phyloP scores from a whole-genome alignment of 345 rosid species.

The Raphanus raphanistrum region DNA sequence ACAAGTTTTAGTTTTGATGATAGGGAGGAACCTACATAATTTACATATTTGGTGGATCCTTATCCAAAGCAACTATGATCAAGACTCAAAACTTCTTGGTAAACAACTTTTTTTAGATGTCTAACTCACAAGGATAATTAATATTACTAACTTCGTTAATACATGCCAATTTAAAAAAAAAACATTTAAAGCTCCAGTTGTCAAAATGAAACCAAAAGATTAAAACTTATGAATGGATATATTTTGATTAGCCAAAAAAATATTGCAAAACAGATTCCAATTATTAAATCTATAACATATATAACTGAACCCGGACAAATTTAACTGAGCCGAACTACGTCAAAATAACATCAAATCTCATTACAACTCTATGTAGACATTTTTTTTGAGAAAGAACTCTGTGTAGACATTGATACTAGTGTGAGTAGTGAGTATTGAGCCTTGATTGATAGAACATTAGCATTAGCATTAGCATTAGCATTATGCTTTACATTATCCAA shows the following conservation, averaged over 20 bases:
- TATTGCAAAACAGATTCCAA: neutral
- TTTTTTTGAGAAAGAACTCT: neutral
- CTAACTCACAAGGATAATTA: neutral
- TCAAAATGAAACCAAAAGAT: neutral
- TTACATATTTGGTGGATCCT: neutral
- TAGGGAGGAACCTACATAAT: neutral
- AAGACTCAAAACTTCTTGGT: neutral
- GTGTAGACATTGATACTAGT: neutral
- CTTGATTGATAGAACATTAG: too few species aligned
- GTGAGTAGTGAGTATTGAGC: neutral
- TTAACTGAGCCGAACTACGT: neutral
- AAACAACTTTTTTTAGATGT: neutral
- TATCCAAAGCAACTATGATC: neutral
- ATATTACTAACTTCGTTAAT: neutral
- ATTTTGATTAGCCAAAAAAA: neutral
- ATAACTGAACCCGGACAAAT: neutral
- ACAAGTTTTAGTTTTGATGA: neutral
- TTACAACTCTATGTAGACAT: conserved; percentile 6
- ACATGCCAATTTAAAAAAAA: neutral
- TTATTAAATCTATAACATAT: neutral
- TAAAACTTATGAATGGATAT: neutral
- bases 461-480: too few species aligned
- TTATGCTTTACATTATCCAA: too few species aligned
- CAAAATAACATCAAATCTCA: neutral
- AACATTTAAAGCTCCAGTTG: neutral